Evolutionary conservation across 306 rosid genomes (phyloP), one percentile per base, ranked within the genome.

Genomic region (Abrus pulchellus): DNA sequence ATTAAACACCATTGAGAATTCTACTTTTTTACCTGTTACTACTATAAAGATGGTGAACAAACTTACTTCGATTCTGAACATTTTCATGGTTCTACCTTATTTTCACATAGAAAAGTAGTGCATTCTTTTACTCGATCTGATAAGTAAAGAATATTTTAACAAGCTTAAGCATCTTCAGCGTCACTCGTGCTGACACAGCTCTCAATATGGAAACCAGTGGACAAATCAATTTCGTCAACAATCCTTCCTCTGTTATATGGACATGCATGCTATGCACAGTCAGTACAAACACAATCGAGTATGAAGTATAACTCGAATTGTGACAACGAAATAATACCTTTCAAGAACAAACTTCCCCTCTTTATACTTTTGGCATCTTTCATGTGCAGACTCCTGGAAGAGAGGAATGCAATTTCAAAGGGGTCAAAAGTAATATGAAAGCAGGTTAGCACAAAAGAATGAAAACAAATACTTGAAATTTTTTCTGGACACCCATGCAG

Each of bases 331-430:
- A 30, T 28, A 61, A 53, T 86, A 92, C 97, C 92, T 92, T 86
- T 92, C 94, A 55, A 92, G 94, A 38, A 92, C 90, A 79, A 85
- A 90, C 88, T 88, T 92, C 44, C 94, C 94, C 78, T 92, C 94
- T 83, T 92, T 92, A 68, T 88, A 90, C 77, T 92, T 88, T 77
- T 92, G 97, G 85, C 85, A 75, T 76, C 64, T 88, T 85, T 90
- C 97, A 38, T 87, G 91, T 11, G 90, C 94, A 78, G 83, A 67
- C 63, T 90, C 94, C 97, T 90, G 81, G 45, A 20, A 67, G 56
- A 72, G 32, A 82, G 49, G 12, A 53, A 67, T 41, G 41, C 27
- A 44, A n/a, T n/a, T 10, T 12, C 55, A 38, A 9, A 47, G 47
- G 38, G 62, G 38, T 57, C 60, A 65, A 66, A 29, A 55, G 49